Base-by-base conservation (phyloP, 352 stramenopile species). In the Phytophthora hybrid region DNA sequence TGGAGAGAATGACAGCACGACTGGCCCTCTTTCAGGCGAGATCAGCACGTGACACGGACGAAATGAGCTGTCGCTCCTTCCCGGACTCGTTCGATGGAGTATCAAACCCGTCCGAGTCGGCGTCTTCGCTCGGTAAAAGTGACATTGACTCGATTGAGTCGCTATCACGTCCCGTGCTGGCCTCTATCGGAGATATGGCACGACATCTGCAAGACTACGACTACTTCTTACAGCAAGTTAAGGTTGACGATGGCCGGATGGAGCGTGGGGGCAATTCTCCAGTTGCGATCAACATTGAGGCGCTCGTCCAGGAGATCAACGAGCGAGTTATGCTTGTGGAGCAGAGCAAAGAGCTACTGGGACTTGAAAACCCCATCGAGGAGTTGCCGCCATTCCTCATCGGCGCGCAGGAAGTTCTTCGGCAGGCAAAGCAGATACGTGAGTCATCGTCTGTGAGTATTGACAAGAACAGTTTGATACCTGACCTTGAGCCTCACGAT, bases 151-250 rank as follows among this genome's bases (percentile, higher is more conserved):
- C 11, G 59, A 62, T 46, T 23, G 61, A 70, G 10, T 58, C 44
- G n/a, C 19, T 68, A 0, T 78, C 80, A 10, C 67, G 82, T 7
- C 86, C 85, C 0, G 72, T 90, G 3, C 76, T 92, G 31, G 59
- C 70, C 6, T 84, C 74, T 3, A 81, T 93, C 31, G 82, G 88
- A 61, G 79, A 86, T 5, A 80, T 88, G 6, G 84, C 82, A 6
- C 76, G 77, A 0, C 80, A 91, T 39, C 66, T 93, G 1, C 86
- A 92, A 57, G 86, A 92, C 60, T 92, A 93, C 44, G 78, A 91
- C 57, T 78, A 76, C 18, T 81, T 92, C 29, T 34, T 91, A 5
- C 49, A 78, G 19, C 75, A 84, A 4, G 63, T 89, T 31, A 67
- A 71, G 52, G 26, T 73, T n/a, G 60, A 68, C 54, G 37, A 53